Base-by-base conservation (phyloP, 2,329 filamentous ascomycete species). In the Biscogniauxia mediterranea region DNA sequence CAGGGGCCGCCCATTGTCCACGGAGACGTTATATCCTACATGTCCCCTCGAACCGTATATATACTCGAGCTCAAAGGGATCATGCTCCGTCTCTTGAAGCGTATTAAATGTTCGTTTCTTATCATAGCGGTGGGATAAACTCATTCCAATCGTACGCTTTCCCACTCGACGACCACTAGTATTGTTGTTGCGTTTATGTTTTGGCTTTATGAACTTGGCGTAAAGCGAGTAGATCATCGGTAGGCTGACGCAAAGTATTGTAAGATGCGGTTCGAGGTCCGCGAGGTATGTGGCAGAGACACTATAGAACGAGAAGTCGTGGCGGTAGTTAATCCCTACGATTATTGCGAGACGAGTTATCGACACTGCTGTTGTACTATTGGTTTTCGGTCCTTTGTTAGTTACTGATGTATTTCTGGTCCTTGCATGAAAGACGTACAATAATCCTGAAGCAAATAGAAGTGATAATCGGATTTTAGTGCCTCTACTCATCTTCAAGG, bases 231-330 rank as follows among this genome's bases (percentile, higher is more conserved):
- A 66, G 13, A 68, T 52, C 66, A 68, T 66, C 53, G 66, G 66
- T n/a, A 66, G 59, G 42, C 66, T 66, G 46, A 68, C 61, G 52
- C 64, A 68, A n/a, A 65, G 11, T n/a, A 68, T 65, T 2, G 64
- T 66, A 26, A 59, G 52, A 2, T 55, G 57, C 3, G 64, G 62
- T 50, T 68, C 66, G 20, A 68, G 32, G 17, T 56, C 56, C 13
- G 66, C 66, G 8, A 68, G 42, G 21, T 66, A 68, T 7, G 64
- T 68, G 5, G 66, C 57, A 13, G 54, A 46, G 6, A 66, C 64
- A 19, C 61, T 65, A 21, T 63, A 60, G 38, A 61, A 66, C n/a
- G 66, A 66, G 59, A 68, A 68, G 32, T 65, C 64, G 46, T 64
- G 17, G 52, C 65, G 61, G 25, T 68, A 68, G 50, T 68, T 52